Evolutionary conservation across 177 flowering plant species (phyloP), one percentile per base, ranked within the genome.

Genomic region (Tripterygium wilfordii): DNA sequence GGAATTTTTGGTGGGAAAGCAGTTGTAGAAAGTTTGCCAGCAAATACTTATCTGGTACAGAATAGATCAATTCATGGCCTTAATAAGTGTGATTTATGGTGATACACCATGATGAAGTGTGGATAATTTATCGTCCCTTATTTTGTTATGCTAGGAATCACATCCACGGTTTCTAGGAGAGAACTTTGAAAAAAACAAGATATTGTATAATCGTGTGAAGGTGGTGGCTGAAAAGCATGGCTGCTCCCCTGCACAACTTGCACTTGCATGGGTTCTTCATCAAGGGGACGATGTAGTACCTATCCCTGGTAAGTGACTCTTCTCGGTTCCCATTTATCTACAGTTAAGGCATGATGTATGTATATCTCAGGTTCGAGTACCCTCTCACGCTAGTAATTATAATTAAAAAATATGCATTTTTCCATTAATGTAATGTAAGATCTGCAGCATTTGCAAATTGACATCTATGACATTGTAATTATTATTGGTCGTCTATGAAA

Each of bases 231-330:
- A 24, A 20, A 82, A 68, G 59, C 66, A 76, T 50, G 51, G 50
- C 12, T 76, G 82, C 35, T 58, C 77, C 14, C 60, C 77, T 15
- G 65, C 76, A 58, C 80, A 79, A 53, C 76, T 82, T 10, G 80
- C 84, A 1, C 49, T 79, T 16, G 56, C 85, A 26, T 82, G 85
- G 85, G 49, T 82, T 58, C 78, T 71, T 14, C 68, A 68, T 38
- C 79, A 79, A 58, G 83, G 86, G 27, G 63, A 67, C 46, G 78
- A 74, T 53, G 69, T 79, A 13, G 72, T 72, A 10, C 85, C 82
- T 16, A 82, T 82, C 15, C 88, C 78, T 13, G 86, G 86, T 77
- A 16, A 54, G 56, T 57, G 21, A 42, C 10, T 1, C 9, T 36
- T 3, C 21, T 17, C 26, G 36, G n/a, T 33, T 33, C n/a, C 36